Conservation (phyloP, 164 flowering plant species). For the Liriodendron chinense region DNA sequence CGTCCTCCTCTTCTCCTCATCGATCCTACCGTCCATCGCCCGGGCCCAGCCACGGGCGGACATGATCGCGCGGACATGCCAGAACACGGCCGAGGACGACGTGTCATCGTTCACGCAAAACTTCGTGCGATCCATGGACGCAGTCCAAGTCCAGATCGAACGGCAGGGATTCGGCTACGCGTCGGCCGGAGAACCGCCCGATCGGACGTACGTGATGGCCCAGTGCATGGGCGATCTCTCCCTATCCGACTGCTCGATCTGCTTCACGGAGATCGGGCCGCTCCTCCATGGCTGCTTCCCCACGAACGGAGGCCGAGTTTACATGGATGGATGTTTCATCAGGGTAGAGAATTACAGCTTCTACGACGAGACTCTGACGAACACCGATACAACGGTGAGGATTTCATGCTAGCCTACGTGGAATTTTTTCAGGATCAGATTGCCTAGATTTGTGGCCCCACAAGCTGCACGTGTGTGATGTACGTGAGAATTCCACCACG, state of each 20-base stretch:
- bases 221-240: slow-evolving; percentile 1
- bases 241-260: neutral
- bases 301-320: slow-evolving; percentile 1
- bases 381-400: neutral
- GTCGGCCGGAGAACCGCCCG: neutral
- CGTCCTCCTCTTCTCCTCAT: neutral
- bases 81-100: neutral
- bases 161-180: neutral
- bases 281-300: slow-evolving; percentile 6
- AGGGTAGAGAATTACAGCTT: slow-evolving; percentile 13
- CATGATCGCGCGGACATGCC: neutral
- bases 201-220: neutral
- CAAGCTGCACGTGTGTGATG: neutral
- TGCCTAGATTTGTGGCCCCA: too few species aligned
- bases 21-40: neutral
- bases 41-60: neutral
- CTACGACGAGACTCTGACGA: neutral
- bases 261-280: neutral
- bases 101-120: neutral
- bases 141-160: neutral
- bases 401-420: neutral
- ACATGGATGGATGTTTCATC: slow-evolving; percentile 12
- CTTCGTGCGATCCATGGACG: neutral
- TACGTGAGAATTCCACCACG: neutral
- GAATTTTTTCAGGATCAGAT: neutral